Evolutionary conservation across 139 green algal genomes (phyloP), one percentile per base, ranked within the genome.

Genomic region (Zygnema cylindricum): DNA sequence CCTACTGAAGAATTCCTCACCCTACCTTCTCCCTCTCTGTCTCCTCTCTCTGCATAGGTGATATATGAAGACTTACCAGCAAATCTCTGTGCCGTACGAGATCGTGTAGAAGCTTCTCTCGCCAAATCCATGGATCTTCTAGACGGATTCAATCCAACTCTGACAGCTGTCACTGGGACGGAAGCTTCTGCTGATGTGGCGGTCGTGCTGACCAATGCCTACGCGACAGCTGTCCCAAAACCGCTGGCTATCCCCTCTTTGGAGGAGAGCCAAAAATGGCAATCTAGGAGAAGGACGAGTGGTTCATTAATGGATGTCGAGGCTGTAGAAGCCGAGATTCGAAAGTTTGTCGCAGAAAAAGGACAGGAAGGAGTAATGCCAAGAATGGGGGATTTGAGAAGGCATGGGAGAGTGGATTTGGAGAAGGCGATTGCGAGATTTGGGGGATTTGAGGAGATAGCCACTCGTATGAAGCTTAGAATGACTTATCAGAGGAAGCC

Each of bases 11-110:
- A 7, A 7, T 63, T 63, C 49, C 49, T 25, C 49, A 25, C 7
- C 49, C 49, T 25, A 7, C 49, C 16, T 16, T 63, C 49, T 63
- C 16, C 7, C 7, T 25, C 49, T 63, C 49, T 16, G 7, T 63
- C 49, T 63, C 49, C 16, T n/a, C n/a, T n/a, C n/a, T n/a, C n/a
- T n/a, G n/a, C n/a, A n/a, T n/a, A 79, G 71, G 71, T 79, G 71
- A 79, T 79, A 7, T 79, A 79, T 79, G 71, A 79, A 79, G 71
- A 79, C 71, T 16, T 79, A 16, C 71, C 57, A 30, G n/a, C n/a
- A n/a, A n/a, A 79, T 16, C 71, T 79, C 43, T 79, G 71, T 16
- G 71, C 71, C 3, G 38, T 79, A 7, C 3, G 71, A 43, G 43
- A 79, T 11, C 71, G 11, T n/a, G n/a, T n/a, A 11, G 71, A 79